Conservation (phyloP, 345 rosid genomes). For the Gossypium arboreum region DNA sequence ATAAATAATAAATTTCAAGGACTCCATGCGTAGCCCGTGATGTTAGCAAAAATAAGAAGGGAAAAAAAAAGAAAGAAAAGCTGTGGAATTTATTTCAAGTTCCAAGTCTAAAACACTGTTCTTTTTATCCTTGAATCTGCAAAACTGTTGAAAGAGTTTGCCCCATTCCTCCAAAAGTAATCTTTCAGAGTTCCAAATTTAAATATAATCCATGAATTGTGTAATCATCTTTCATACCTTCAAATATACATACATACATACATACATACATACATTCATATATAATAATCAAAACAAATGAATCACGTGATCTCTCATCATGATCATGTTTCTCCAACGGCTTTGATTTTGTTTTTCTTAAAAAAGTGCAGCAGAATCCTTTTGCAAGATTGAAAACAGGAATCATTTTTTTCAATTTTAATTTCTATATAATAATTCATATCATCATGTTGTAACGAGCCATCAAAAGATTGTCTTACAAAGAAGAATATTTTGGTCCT, state of each 20-base stretch:
- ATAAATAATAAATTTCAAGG: neutral
- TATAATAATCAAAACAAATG: neutral
- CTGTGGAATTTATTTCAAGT: neutral
- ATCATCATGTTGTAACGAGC: neutral
- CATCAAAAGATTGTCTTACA: neutral
- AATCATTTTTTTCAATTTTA: neutral
- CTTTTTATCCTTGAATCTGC: neutral
- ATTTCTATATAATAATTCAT: too few relatives aligned
- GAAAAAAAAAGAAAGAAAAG: neutral
- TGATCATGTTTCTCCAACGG: neutral
- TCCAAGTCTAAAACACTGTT: neutral
- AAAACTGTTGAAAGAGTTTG: neutral
- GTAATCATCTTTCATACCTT: neutral
- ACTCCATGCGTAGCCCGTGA: neutral
- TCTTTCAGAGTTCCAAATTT: neutral
- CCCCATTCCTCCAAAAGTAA: slow-evolving; percentile 1
- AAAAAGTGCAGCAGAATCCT: neutral
- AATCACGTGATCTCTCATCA: neutral
- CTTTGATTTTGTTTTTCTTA: neutral
- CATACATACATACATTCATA: too few relatives aligned
- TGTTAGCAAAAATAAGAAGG: neutral
- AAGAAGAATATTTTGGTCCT: neutral
- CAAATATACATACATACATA: neutral
- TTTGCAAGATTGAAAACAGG: neutral
- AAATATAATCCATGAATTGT: neutral